Evolutionary conservation across 768 basidiomycete genomes (phyloP), one percentile per base, ranked within the genome.

Genomic region (Mycena galopus): DNA sequence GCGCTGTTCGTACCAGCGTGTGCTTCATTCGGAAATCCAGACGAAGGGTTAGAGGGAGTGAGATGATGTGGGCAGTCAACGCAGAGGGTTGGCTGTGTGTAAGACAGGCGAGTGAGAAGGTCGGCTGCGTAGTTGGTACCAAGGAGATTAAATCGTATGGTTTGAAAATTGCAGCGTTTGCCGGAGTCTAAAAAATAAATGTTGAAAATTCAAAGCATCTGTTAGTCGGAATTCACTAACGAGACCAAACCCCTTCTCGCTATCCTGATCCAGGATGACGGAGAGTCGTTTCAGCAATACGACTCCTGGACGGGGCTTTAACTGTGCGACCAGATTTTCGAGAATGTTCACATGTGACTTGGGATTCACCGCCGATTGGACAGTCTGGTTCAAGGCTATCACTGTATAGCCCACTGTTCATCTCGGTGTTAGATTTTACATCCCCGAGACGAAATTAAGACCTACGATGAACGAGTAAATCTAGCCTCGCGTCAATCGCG

Each of bases 181-280:
- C 88, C 67, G 90, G 92, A 9, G 91, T 92, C 95, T 96, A 44
- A 59, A 44, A 3, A 44, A 42, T 65, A 12, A 58, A 37, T 30
- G 21, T 47, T 25, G 17, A 23, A 7, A 23, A 35, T 47, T 11
- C n/a, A n/a, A 56, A 3, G 25, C 7, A 30, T 12, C n/a, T 23
- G 11, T 42, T 21, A 39, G 17, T n/a, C 57, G 57, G 35, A 47
- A 23, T 14, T 25, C 9, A 82, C 86, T 74, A 67, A 96, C 94
- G 79, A 96, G 79, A 33, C 94, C 94, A 76, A 94, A 93, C 1
- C 95, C 93, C 79, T 94, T 95, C 79, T 96, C 94, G 77, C 95
- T 95, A 50, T 92, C 93, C 76, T 94, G 90, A 72, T 95, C 92
- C 11, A 96, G 86, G 14, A 93, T 84, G 60, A 96, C 91, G n/a